Evolutionary conservation across 257 asterid genomes (phyloP).

Genomic region (Solanum chiquidenum): DNA sequence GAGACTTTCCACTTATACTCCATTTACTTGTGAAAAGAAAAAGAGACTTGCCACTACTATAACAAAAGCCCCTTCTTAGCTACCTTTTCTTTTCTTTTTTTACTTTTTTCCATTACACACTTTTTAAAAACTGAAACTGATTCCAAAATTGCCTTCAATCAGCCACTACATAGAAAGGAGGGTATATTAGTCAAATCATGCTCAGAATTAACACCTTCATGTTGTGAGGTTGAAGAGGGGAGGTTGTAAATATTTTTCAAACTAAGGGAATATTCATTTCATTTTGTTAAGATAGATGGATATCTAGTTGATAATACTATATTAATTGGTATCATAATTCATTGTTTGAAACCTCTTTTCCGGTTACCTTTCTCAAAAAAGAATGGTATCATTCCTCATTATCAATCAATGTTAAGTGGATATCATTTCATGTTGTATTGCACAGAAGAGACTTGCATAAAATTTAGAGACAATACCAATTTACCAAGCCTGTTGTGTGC

Average conservation of each 20-base stretch:
- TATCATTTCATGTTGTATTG: not conserved
- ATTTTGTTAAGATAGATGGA: not conserved
- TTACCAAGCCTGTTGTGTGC: conserved; percentile 74
- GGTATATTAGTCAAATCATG: not conserved
- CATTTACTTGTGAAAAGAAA: not conserved
- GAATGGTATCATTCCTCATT: not conserved
- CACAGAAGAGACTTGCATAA: not conserved
- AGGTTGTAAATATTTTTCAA: not conserved
- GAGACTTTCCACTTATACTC: not conserved
- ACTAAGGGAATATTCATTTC: not conserved
- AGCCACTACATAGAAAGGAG: not conserved
- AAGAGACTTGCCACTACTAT: not conserved
- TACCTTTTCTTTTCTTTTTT: not conserved
- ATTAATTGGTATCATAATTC: not conserved
- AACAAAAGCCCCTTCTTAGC: not conserved
- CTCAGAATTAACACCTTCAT: not conserved
- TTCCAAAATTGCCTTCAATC: not conserved
- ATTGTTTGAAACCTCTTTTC: not conserved
- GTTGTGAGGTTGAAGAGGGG: not conserved
- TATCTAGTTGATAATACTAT: not conserved
- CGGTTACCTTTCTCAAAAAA: not conserved
- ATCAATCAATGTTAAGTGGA: not conserved
- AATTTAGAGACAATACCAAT: conserved; percentile 33
- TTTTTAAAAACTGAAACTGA: not conserved
- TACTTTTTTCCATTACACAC: not conserved